phyloP scores from a whole-genome alignment of 2,329 filamentous ascomycete species.

The Tricladium varicosporioides region DNA sequence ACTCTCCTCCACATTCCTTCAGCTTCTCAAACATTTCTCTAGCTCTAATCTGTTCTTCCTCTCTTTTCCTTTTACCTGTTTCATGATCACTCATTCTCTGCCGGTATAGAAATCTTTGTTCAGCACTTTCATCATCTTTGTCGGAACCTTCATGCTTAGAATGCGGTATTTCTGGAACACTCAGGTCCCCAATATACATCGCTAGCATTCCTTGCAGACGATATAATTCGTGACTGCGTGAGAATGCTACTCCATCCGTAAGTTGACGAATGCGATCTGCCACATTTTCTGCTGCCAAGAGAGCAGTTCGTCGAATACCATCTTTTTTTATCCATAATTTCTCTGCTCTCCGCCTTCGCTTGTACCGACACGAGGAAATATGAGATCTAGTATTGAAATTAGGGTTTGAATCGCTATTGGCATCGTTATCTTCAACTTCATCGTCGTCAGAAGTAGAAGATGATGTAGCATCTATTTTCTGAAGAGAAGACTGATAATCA shows the following conservation, averaged over 20 bases:
- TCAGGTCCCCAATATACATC: constrained; percentile 72
- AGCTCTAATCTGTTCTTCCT: constrained; percentile 38
- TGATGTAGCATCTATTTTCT: constrained; percentile 33
- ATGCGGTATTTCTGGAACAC: constrained; percentile 37
- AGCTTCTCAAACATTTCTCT: constrained; percentile 40
- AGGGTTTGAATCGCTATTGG: background rate
- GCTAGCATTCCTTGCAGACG: constrained; percentile 71
- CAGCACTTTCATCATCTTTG: constrained; percentile 18
- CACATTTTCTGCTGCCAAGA: constrained; percentile 56
- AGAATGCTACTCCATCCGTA: no score
- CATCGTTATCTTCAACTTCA: constrained; percentile 16
- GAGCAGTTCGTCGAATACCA: constrained; percentile 24
- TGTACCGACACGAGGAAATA: constrained; percentile 17
- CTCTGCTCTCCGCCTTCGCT: constrained; percentile 14
- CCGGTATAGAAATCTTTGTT: constrained; percentile 21
- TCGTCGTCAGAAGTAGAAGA: constrained; percentile 26
- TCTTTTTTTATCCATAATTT: constrained; percentile 31
- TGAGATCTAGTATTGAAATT: constrained; percentile 8
- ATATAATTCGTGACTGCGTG: constrained; percentile 36
- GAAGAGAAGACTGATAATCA: constrained; percentile 49
- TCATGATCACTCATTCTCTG: constrained; percentile 25
- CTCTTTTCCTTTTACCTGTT: constrained; percentile 20
- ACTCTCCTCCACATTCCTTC: constrained; percentile 21
- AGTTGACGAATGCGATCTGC: constrained; percentile 43
- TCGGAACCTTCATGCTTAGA: constrained; percentile 9